Base-by-base conservation (phyloP, 2,329 filamentous ascomycete species). In the Blastomyces gilchristii region DNA sequence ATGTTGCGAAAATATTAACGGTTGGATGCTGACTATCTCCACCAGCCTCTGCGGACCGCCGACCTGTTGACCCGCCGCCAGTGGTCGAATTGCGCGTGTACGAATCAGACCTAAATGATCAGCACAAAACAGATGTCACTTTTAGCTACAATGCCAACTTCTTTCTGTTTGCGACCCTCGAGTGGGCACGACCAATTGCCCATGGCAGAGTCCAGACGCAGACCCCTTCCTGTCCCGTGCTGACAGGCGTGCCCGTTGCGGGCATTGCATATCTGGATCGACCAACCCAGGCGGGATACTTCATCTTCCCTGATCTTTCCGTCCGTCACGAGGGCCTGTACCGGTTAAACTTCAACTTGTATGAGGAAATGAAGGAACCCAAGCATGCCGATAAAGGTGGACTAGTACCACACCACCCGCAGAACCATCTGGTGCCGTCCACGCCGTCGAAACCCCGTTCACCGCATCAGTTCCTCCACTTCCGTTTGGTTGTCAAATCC, bases 111-210 rank as follows among this genome's bases (percentile, higher is more conserved):
- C 74, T 77, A 18, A 80, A 80, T 63, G 83, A 86, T 34, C 80
- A 86, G 31, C 81, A 84, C 58, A 77, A 80, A 60, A 83, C 83
- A 62, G 88, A 91, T 65, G 85, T 91, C 71, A 97, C 94, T 1
- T 96, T 96, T 71, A 84, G 86, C 64, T 96, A 97, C 80, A 93
- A 96, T 72, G 92, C 92, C 72, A 96, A 96, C 77, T 97, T 97
- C 83, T 97, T 99, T 78, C 86, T 97, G 50, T 97, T 91, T 71
- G 90, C 92, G 60, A 97, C 91, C 6, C 82, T 99, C 64, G 91
- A 97, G 72, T 87, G 90, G 69, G 89, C 91, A 37, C 89, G 92
- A 47, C 85, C 86, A 39, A 88, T 97, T 64, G 91, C 91, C 22
- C 88, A 91, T 64, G 89, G 89, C 60, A 88, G 91, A 68, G 85